phyloP scores from a whole-genome alignment of 345 rosid genomes.

The Hirschfeldia incana region DNA sequence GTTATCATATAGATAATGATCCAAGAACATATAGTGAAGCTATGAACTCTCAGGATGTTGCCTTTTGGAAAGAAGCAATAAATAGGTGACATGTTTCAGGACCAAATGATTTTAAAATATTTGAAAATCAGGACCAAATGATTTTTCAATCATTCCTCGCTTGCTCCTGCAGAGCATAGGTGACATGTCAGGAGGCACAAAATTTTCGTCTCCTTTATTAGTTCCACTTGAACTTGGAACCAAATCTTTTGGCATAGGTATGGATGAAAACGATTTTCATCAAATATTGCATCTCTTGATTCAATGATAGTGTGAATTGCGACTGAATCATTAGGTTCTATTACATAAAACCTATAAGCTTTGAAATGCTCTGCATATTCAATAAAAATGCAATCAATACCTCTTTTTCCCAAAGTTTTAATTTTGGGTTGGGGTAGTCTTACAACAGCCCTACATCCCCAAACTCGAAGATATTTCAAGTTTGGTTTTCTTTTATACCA shows the following conservation, averaged over 20 bases:
- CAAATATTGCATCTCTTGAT: slow-evolving; percentile 21
- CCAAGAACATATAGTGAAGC: no score
- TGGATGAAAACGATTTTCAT: not conserved
- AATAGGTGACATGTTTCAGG: no score
- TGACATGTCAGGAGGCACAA: no score
- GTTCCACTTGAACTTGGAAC: not conserved
- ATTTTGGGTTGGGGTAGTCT: not conserved
- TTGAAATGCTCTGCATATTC: not conserved
- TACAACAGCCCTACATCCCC: not conserved
- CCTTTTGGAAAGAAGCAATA: no score
- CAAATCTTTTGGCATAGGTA: not conserved
- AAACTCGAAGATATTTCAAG: not conserved
- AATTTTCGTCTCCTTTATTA: not conserved
- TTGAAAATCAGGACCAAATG: no score
- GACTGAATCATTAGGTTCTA: no score
- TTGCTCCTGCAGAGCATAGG: no score
- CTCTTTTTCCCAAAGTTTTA: not conserved
- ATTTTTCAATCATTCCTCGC: no score
- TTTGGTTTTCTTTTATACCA: not conserved
- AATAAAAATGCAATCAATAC: not conserved
- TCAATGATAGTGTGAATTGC: not conserved
- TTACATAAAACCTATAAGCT: slow-evolving; percentile 3
- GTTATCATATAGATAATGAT: no score
- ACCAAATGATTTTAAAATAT: no score
- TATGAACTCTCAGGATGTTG: no score